phyloP scores from a whole-genome alignment of 2,329 filamentous ascomycete genomes.

The Aphanoascus verrucosus region DNA sequence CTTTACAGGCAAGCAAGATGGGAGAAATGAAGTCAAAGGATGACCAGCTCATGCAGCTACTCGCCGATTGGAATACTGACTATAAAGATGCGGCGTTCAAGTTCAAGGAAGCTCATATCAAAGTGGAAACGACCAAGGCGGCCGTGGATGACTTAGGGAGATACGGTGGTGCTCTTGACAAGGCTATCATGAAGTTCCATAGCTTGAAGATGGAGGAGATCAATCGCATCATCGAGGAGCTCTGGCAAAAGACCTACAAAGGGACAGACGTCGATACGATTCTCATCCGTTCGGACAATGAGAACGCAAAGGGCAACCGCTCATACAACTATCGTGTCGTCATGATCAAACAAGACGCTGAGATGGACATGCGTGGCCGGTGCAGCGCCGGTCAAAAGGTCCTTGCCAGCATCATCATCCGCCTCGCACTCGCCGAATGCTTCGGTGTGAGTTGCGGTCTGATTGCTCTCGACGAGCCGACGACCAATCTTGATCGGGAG shows the following conservation, averaged over 20 bases:
- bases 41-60: conserved; percentile 60
- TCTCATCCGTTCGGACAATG: conserved; percentile 83
- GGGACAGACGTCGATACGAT: conserved; percentile 97
- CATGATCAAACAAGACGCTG: conserved; percentile 94
- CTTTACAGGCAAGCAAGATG: conserved; percentile 62
- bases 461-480: conserved; percentile 94
- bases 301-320: conserved; percentile 61
- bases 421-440: conserved; percentile 86
- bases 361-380: conserved; percentile 98
- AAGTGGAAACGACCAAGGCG: conserved; percentile 81
- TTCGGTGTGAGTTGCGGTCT: conserved; percentile 94
- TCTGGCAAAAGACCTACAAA: conserved; percentile 96
- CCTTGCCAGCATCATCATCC: conserved; percentile 92
- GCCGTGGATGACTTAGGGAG: conserved; percentile 81
- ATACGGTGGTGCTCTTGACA: conserved; percentile 75
- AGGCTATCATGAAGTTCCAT: conserved; percentile 96
- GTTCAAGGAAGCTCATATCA: conserved; percentile 81
- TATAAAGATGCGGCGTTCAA: conserved; percentile 71
- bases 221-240: conserved; percentile 83
- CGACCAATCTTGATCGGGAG: conserved; percentile 88
- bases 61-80: conserved; percentile 71
- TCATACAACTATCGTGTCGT: conserved; percentile 95
- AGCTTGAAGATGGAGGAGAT: conserved; percentile 96
- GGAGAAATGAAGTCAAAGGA: conserved; percentile 78
- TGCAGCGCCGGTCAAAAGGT: conserved; percentile 97